Percentiles rank a stretch among this genome's conserved stretches.
Evolutionary conservation across 306 rosid genomes (phyloP).

Genomic region (apple (Malus domestica)): DNA sequence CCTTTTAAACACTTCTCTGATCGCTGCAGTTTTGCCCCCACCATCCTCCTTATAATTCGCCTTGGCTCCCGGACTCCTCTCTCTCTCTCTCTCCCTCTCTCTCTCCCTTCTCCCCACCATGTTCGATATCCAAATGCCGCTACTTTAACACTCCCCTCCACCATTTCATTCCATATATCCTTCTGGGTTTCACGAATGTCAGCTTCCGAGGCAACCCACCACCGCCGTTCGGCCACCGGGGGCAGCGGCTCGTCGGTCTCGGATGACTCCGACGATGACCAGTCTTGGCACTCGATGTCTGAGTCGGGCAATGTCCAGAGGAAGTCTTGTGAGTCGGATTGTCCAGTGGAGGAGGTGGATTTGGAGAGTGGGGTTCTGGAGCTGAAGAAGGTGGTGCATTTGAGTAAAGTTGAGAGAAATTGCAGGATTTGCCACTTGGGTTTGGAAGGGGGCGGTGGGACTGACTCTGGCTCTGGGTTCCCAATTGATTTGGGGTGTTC

Average conservation of each 20-base stretch:
- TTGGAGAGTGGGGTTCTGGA: constrained; percentile 37
- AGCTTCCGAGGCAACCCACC: constrained; percentile 7
- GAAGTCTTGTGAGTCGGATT: constrained; percentile 10
- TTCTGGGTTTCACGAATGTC: constrained; percentile 9
- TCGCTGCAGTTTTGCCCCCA: not conserved
- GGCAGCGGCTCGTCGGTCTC: constrained; percentile 5
- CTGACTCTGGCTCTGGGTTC: constrained; percentile 10
- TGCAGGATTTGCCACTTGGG: constrained; percentile 44
- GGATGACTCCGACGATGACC: constrained; percentile 27
- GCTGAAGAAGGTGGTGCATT: constrained; percentile 26
- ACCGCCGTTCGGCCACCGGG: not conserved
- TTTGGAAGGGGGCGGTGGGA: constrained; percentile 4
- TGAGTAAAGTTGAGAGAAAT: constrained; percentile 22
- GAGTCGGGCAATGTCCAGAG: constrained; percentile 8
- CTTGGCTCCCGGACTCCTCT: not conserved
- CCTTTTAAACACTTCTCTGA: not conserved
- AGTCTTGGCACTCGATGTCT: constrained; percentile 22
- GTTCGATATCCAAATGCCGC: not conserved
- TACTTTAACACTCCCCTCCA: not conserved
- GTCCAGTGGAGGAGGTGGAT: constrained; percentile 28
- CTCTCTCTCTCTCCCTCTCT: constrained; percentile 2
- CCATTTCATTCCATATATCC: constrained; percentile 2
- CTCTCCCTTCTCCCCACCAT: constrained; percentile 15
- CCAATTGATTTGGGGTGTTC: constrained; percentile 35
- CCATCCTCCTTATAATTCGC: not conserved